Conservation (phyloP, 2,329 filamentous ascomycete genomes). For the Colletotrichum tofieldiae region DNA sequence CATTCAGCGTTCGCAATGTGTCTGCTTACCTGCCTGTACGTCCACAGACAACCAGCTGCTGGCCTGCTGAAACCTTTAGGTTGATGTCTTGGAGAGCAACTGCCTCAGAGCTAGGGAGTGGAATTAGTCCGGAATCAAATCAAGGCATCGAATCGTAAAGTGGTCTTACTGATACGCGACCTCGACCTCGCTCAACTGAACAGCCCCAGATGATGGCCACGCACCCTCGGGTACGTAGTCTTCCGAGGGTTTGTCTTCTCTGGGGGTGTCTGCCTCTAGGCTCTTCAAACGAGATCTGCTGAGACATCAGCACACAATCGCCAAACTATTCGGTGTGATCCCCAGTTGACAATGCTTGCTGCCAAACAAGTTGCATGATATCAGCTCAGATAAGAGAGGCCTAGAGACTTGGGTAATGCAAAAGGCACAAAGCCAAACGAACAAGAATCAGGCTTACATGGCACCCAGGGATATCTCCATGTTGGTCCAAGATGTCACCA, state of each 20-base stretch:
- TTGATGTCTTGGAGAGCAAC: slow-evolving; percentile 5
- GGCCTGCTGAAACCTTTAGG: slow-evolving; percentile 5
- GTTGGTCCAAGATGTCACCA: slow-evolving; percentile 51
- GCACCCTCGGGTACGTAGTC: slow-evolving; percentile 43
- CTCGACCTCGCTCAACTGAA: slow-evolving; percentile 52
- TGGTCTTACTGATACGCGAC: slow-evolving; percentile 49
- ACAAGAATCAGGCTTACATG: slow-evolving; percentile 19
- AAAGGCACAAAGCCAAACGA: background rate
- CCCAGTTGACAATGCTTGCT: no score
- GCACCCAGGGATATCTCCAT: slow-evolving; percentile 51
- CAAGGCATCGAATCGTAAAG: no score
- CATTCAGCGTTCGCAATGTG: background rate
- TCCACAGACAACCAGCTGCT: slow-evolving; percentile 24
- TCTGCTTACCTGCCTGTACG: slow-evolving; percentile 31
- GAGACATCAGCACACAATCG: background rate
- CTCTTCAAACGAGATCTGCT: slow-evolving; percentile 46
- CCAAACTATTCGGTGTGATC: background rate
- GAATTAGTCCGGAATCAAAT: background rate
- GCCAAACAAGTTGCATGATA: no score
- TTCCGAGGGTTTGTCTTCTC: slow-evolving; percentile 49
- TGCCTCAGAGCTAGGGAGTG: background rate
- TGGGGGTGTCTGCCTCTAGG: slow-evolving; percentile 48
- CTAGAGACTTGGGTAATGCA: background rate
- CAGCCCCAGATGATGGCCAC: slow-evolving; percentile 53
- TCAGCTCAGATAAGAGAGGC: no score